Conservation (phyloP, 495 filamentous ascomycete species). For the Clohesyomyces aquaticus region DNA sequence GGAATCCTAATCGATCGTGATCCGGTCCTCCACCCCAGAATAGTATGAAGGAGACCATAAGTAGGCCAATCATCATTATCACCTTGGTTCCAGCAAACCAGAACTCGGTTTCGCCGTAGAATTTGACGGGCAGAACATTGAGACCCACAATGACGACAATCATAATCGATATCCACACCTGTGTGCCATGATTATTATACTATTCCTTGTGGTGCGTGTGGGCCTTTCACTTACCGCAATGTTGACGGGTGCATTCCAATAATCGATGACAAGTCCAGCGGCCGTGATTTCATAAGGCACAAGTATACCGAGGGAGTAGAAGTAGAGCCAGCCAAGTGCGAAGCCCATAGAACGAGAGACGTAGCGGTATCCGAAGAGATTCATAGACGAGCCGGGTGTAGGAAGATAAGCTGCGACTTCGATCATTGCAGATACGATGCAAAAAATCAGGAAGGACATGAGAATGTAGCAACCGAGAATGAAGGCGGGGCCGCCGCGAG, state of each 20-base stretch:
- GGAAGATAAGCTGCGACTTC: conserved; percentile 51
- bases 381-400: conserved; percentile 47
- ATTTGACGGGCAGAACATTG: conserved; percentile 41
- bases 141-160: conserved; percentile 45
- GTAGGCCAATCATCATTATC: conserved; percentile 65
- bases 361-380: conserved; percentile 54
- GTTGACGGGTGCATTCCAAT: conserved; percentile 59
- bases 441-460: conserved; percentile 45
- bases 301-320: conserved; percentile 47
- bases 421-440: conserved; percentile 44
- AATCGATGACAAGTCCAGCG: conserved; percentile 54
- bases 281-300: conserved; percentile 47
- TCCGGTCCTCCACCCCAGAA: conserved; percentile 64
- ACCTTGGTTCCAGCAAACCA: conserved; percentile 59
- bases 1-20: conserved; percentile 50
- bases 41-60: conserved; percentile 69
- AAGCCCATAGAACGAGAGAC: conserved; percentile 56
- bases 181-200: no score
- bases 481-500: conserved; percentile 64
- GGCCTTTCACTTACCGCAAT: no score
- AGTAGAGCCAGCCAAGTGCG: conserved; percentile 52
- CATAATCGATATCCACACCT: conserved; percentile 67
- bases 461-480: conserved; percentile 55
- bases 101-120: conserved; percentile 66
- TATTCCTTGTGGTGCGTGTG: no score